Evolutionary conservation across 345 rosid genomes (phyloP).

Genomic region (Stellera chamaejasme): DNA sequence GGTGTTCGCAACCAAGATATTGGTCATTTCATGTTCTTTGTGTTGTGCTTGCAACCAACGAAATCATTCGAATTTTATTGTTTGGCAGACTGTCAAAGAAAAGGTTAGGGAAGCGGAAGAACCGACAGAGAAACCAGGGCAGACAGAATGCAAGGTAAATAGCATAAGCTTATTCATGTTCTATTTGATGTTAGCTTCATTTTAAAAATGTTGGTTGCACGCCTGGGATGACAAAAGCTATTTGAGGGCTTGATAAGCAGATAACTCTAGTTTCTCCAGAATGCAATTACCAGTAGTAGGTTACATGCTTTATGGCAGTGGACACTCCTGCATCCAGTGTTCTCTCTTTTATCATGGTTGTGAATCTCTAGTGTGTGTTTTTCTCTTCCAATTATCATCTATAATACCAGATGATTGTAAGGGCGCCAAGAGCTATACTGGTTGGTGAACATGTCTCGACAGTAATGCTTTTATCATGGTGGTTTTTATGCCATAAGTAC

Average conservation of each 20-base stretch:
- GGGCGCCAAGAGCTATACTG: too few species aligned
- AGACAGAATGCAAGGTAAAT: slow-evolving; percentile 85
- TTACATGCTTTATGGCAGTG: too few species aligned
- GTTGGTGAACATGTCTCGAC: too few species aligned
- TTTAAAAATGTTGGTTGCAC: not conserved
- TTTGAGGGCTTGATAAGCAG: not conserved
- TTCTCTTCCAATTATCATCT: too few species aligned
- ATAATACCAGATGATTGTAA: too few species aligned
- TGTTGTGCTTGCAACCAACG: not conserved
- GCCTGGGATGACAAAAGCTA: not conserved
- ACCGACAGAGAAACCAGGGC: slow-evolving; percentile 35
- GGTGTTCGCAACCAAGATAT: too few species aligned
- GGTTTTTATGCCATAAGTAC: too few species aligned
- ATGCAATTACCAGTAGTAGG: too few species aligned
- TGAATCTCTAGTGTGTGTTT: too few species aligned
- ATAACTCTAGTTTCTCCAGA: not conserved
- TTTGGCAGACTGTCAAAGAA: slow-evolving; percentile 54
- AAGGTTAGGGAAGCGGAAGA: slow-evolving; percentile 59
- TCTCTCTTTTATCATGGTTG: too few species aligned
- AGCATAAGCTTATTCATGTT: slow-evolving; percentile 1
- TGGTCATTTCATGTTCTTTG: not conserved
- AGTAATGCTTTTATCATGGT: too few species aligned
- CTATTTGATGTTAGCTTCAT: not conserved
- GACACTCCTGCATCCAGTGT: too few species aligned
- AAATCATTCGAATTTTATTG: slow-evolving; percentile 10